These are phyloP conservation scores for Yamadazyma blattariae DNA, from an alignment of 1,139 yeast species.

Conservation along the genomic window DNA sequence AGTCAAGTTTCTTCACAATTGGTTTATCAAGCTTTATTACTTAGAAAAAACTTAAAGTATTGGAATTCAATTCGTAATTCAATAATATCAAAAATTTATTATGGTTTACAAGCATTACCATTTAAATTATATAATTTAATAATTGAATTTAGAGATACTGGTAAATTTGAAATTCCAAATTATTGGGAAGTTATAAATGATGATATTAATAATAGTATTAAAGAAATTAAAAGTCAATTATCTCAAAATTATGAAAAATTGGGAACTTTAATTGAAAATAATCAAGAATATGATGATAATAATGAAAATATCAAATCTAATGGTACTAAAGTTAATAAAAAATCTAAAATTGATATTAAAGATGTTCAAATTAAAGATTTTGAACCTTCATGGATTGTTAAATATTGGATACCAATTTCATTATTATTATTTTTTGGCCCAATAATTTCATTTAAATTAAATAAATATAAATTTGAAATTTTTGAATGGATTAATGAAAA, in stretches of 20 bases:
- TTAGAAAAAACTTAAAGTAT: conserved; percentile 34
- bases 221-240: conserved; percentile 19
- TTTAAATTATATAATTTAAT: conserved; percentile 17
- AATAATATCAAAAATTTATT: conserved; percentile 23
- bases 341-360: neutral
- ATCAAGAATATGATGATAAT: neutral
- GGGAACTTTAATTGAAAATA: conserved; percentile 21
- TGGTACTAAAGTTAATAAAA: conserved; percentile 1
- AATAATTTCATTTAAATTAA: conserved; percentile 34
- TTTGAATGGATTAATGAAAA: conserved; percentile 55
- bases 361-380: conserved; percentile 17
- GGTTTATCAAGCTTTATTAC: conserved; percentile 33
- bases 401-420: conserved; percentile 67
- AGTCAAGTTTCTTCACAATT: conserved; percentile 31
- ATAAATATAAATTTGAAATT: conserved; percentile 53
- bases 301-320: neutral
- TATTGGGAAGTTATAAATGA: conserved; percentile 18
- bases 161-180: conserved; percentile 6
- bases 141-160: conserved; percentile 3
- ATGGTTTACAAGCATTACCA: conserved; percentile 37
- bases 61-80: conserved; percentile 34
- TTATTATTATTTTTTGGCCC: conserved; percentile 50
- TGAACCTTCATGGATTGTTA: conserved; percentile 47
- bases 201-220: conserved; percentile 22
- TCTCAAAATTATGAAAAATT: conserved; percentile 18